These are phyloP conservation scores for Ustilago tritici DNA, from an alignment of 1,284 basidiomycete species.

Conservation along the genomic window DNA sequence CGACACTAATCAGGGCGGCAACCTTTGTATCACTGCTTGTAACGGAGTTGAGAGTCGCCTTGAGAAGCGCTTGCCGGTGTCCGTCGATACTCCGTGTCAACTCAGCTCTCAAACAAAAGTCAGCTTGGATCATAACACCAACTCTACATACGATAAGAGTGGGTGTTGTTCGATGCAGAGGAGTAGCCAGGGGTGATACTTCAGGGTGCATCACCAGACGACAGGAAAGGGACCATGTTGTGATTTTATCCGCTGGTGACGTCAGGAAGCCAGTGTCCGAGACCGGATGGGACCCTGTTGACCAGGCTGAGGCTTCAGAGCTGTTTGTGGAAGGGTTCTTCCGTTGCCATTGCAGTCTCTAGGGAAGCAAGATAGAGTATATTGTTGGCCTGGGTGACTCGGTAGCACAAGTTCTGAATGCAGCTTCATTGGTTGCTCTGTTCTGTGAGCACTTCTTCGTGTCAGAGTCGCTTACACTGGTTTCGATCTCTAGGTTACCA, in stretches of 20 bases:
- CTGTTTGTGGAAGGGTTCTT: background rate
- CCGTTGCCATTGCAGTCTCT: background rate
- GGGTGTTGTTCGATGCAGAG: background rate
- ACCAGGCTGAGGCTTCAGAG: background rate
- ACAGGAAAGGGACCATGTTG: background rate
- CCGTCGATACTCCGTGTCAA: too few relatives aligned
- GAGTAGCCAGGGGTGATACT: background rate
- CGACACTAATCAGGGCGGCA: background rate
- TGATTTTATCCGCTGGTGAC: background rate
- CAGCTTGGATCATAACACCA: background rate
- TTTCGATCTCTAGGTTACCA: background rate
- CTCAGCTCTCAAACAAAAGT: background rate
- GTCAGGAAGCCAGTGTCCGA: background rate
- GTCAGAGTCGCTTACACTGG: background rate
- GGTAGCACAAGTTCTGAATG: background rate
- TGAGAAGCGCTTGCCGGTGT: too few relatives aligned
- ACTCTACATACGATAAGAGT: background rate
- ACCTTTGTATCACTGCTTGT: too few relatives aligned
- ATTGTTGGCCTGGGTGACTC: background rate
- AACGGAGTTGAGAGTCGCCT: too few relatives aligned
- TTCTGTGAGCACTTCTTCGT: background rate
- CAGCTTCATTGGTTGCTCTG: background rate
- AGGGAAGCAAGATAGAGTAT: background rate
- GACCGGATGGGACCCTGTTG: background rate
- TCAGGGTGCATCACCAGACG: background rate